Base-by-base conservation (phyloP, 495 filamentous ascomycete genomes). In the Staphylotrichum tortipilum region DNA sequence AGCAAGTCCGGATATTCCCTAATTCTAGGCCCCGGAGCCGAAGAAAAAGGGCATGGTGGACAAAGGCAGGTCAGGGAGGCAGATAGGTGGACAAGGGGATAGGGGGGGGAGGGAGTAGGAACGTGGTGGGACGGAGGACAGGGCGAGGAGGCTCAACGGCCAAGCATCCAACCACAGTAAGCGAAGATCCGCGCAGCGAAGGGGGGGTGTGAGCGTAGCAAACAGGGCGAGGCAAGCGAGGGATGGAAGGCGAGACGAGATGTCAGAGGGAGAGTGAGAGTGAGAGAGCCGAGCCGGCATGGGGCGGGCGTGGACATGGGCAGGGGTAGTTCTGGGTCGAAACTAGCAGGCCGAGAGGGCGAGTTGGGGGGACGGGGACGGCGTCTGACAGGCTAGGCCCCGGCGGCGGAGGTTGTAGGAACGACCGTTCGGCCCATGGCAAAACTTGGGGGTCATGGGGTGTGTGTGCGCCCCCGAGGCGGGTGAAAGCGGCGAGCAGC, bases 131-230 rank as follows among this genome's bases (percentile, higher is more conserved):
- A 52, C 33, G 44, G 39, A 47, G 52, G 50, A 52, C 6, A 47
- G 52, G 50, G 51, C 6, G 52, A 54, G 62, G 65, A 62, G 61
- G 59, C 54, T 61, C 59, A 63, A 59, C 55, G 47, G 50, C 45
- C 41, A 53, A 42, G 49, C n/a, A 14, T 53, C 49, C 41, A 45
- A n/a, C n/a, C n/a, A n/a, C n/a, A n/a, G n/a, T n/a, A n/a, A n/a
- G n/a, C n/a, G n/a, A n/a, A n/a, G n/a, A n/a, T n/a, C n/a, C n/a
- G n/a, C n/a, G n/a, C n/a, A n/a, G n/a, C n/a, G 26, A 45, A 39
- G 14, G 26, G 38, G 55, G 21, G 22, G 21, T 15, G 58, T 59
- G 59, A 46, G 48, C 50, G 44, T 54, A 60, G 51, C 42, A n/a
- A n/a, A n/a, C n/a, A 43, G 41, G 33, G 41, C 34, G 28, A 39